Base-by-base conservation (phyloP, 1,284 basidiomycete species). In the Pisolithus thermaeus region DNA sequence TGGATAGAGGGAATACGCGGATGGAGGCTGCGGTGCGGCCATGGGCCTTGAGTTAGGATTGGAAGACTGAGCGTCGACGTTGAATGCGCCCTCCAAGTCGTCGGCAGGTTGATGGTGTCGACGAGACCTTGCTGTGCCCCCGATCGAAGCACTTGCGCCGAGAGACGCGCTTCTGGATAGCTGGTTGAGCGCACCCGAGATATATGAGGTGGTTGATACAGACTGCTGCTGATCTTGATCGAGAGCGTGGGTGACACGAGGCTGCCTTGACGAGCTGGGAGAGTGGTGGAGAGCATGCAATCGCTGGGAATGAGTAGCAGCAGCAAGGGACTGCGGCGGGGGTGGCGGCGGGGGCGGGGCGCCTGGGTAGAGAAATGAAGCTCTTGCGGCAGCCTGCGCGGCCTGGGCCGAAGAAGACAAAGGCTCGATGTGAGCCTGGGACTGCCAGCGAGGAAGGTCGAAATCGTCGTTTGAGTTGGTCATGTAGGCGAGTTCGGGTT, bases 391-490 rank as follows among this genome's bases (percentile, higher is more conserved):
- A 2, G 80, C 64, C 61, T 84, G 83, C 16, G 79, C 76, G 28
- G 80, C 73, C 68, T 81, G 79, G 4, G 76, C 73, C 37, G 82
- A 79, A 39, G 82, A 81, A 7, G 83, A 77, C 60, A 84, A 75
- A 50, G 77, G 71, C 70, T 85, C 81, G 70, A 80, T 73, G 59
- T 69, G 63, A 36, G 70, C 64, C 61, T 84, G 83, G 16, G 82
- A 81, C 65, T 84, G 80, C 86, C 85, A 89, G 71, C 87, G 86
- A 59, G 87, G 87, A 59, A 90, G 83, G 77, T 88, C 85, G 70
- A 79, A 81, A 63, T 77, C 78, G 68, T 80, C 78, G 73, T 78
- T 76, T 57, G 71, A 63, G 63, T 70, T 71, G 59, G 67, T 67
- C 76, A 78, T 77, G 72, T 77, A 78, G 61, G 75, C 74, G 53